Percentiles rank a stretch among this genome's conserved stretches.
Conservation (phyloP, 331 rosid genomes). For the Rosa hybrid region DNA sequence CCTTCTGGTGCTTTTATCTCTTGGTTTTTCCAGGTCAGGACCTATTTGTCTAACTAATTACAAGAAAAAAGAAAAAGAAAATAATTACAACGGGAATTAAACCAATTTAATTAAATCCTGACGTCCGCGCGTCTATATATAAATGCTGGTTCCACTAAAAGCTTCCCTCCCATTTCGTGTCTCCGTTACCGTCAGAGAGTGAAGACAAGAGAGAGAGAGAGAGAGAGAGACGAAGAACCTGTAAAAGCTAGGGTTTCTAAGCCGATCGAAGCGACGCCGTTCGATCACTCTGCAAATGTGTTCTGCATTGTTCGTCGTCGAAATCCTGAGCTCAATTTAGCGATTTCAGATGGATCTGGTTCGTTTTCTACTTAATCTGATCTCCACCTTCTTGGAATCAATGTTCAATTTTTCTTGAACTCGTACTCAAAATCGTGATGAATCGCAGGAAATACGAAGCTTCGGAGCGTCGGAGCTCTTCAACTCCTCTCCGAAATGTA, state of each 20-base stretch:
- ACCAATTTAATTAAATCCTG: background rate
- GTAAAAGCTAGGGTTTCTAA: background rate
- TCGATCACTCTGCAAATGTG: background rate
- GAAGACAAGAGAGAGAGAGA: background rate
- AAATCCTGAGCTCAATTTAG: conserved; percentile 13
- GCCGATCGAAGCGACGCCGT: background rate
- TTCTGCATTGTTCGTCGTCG: background rate
- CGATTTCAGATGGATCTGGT: conserved; percentile 36
- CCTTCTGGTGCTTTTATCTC: background rate
- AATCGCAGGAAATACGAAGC: conserved; percentile 24
- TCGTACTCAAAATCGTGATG: background rate
- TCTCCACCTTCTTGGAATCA: background rate
- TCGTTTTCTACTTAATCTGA: background rate
- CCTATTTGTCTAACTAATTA: background rate
- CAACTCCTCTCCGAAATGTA: conserved; percentile 14
- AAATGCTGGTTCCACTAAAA: background rate
- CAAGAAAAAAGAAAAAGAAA: background rate
- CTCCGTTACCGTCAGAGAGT: background rate
- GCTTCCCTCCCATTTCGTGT: conserved; percentile 19
- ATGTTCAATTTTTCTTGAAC: background rate
- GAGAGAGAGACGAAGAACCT: background rate
- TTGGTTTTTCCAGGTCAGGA: background rate
- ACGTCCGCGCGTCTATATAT: background rate
- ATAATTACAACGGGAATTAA: background rate
- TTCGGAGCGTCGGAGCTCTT: conserved; percentile 19